phyloP scores from a whole-genome alignment of 1,139 yeast species.

The Ogataea hybrid region DNA sequence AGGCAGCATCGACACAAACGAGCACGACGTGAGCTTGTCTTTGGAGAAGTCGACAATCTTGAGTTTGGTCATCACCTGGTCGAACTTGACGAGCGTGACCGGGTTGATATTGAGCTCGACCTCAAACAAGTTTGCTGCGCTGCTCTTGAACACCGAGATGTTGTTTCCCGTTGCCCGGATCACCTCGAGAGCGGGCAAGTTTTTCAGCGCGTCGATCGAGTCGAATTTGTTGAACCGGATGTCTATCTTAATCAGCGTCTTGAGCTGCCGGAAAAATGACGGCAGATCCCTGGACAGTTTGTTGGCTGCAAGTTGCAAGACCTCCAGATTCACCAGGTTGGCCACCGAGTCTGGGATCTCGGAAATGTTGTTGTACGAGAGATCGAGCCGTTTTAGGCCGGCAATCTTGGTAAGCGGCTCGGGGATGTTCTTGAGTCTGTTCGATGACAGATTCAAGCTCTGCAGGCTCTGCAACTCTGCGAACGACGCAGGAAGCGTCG shows the following conservation, averaged over 20 bases:
- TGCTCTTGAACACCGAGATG: conserved; percentile 67
- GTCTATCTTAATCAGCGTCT: conserved; percentile 69
- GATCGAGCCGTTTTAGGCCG: conserved; percentile 64
- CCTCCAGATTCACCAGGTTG: conserved; percentile 56
- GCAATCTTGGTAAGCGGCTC: conserved; percentile 62
- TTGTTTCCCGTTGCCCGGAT: conserved; percentile 75
- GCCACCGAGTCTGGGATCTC: conserved; percentile 62
- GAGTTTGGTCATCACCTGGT: conserved; percentile 54
- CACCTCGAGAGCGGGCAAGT: conserved; percentile 58
- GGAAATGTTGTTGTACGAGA: conserved; percentile 76
- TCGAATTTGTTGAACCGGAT: conserved; percentile 71
- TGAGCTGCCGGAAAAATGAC: conserved; percentile 47
- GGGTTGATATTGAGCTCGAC: conserved; percentile 54
- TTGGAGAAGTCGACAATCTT: conserved; percentile 75
- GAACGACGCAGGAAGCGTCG: conserved; percentile 61
- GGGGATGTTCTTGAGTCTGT: conserved; percentile 69
- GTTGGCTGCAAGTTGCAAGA: conserved; percentile 75
- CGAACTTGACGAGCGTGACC: conserved; percentile 50
- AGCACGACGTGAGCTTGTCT: conserved; percentile 77
- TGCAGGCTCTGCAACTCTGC: conserved; percentile 54
- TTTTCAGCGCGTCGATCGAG: conserved; percentile 61
- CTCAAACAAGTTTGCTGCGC: conserved; percentile 55
- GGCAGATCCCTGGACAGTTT: conserved; percentile 60
- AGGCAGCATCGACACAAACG: conserved; percentile 62
- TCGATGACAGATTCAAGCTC: conserved; percentile 74